Conservation (phyloP, 441 rosid genomes). For the Omphalea diandra region DNA sequence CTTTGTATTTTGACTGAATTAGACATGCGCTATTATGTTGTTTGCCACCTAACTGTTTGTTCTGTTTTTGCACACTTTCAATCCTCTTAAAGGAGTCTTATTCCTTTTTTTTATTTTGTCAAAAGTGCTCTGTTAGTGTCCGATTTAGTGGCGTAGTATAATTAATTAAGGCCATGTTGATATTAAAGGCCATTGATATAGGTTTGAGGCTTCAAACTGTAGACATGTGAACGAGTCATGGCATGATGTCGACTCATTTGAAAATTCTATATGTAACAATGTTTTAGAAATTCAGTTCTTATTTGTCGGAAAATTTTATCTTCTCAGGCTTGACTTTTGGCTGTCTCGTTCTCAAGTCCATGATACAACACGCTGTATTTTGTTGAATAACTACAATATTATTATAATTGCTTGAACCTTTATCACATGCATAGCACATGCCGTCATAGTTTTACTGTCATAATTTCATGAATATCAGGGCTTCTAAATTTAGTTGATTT, state of each 20-base stretch:
- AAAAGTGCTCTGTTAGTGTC: conserved; percentile 23
- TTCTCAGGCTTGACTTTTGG: conserved; percentile 7
- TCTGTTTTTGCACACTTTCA: conserved; percentile 3
- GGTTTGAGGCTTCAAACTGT: conserved; percentile 14
- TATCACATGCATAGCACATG: conserved; percentile 2
- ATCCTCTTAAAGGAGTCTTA: conserved; percentile 10
- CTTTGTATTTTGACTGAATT: conserved; percentile 18
- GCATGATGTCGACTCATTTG: neutral
- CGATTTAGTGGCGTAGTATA: conserved; percentile 25
- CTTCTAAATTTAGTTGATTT: conserved; percentile 26
- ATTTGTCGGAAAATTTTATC: neutral
- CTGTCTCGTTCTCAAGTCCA: neutral
- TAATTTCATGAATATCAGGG: conserved; percentile 8
- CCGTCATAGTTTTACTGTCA: conserved; percentile 1
- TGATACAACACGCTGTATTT: conserved; percentile 12
- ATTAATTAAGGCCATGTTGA: neutral
- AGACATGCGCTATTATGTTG: conserved; percentile 26
- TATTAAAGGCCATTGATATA: neutral
- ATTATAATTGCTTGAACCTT: conserved; percentile 4
- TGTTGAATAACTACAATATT: neutral
- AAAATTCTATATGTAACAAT: conserved; percentile 15
- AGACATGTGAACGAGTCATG: conserved; percentile 14
- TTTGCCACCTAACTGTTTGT: conserved; percentile 12
- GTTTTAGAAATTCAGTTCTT: neutral
- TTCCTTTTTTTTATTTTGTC: conserved; percentile 26